Conservation (phyloP, 305 asterid species). For the Andrographis paniculata region DNA sequence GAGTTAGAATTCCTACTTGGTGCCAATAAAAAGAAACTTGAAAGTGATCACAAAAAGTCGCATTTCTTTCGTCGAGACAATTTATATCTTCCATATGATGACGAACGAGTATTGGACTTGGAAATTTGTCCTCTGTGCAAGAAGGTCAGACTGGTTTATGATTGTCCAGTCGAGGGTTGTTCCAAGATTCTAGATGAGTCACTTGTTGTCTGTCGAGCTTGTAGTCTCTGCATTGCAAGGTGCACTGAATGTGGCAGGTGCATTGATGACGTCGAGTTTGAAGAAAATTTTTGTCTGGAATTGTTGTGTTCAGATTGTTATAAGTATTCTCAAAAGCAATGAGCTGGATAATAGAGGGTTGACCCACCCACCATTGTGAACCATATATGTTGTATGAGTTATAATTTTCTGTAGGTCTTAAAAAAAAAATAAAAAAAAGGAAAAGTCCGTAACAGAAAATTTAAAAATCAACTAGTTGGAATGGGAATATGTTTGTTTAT, state of each 20-base stretch:
- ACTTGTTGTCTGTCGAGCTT: constrained; percentile 53
- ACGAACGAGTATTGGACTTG: constrained; percentile 67
- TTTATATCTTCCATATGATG: constrained; percentile 48
- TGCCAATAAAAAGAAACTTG: constrained; percentile 16
- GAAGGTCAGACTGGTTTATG: constrained; percentile 57
- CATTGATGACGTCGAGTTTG: constrained; percentile 42
- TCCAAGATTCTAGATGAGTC: constrained; percentile 33
- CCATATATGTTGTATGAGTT: too few species aligned
- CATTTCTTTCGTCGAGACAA: constrained; percentile 51
- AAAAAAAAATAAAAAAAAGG: too few species aligned
- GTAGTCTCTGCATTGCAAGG: constrained; percentile 59
- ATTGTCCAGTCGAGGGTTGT: constrained; percentile 76
- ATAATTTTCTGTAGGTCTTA: too few species aligned
- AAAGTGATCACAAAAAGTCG: constrained; percentile 35
- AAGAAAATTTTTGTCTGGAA: constrained; percentile 71
- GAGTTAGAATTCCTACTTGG: constrained; percentile 48
- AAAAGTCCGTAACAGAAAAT: too few species aligned
- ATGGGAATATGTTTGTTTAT: too few species aligned
- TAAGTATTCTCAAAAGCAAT: constrained; percentile 16
- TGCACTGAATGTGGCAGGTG: constrained; percentile 84
- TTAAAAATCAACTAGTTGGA: too few species aligned
- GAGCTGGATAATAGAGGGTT: neutral
- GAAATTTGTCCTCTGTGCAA: constrained; percentile 74
- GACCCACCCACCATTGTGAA: too few species aligned
- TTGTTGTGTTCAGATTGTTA: constrained; percentile 54